These are phyloP conservation scores for Musa itinerans DNA, from an alignment of 176 grass and related monocot species.

Conservation along the genomic window DNA sequence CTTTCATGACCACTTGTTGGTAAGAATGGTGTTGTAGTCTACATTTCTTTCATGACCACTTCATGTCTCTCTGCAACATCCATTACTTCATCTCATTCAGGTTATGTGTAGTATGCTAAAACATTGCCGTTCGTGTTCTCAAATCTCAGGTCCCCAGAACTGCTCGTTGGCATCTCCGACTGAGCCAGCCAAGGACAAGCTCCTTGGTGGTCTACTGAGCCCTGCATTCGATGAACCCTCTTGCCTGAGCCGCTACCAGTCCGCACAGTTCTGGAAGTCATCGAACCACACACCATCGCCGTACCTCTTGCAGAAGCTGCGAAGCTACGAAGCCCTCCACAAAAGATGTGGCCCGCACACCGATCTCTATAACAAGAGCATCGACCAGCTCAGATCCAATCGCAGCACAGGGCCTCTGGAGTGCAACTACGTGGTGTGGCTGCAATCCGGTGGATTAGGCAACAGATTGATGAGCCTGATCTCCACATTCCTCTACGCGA, in stretches of 20 bases:
- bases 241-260: constrained; percentile 6
- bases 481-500: constrained; percentile 9
- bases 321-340: constrained; percentile 15
- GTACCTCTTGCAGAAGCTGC: constrained; percentile 6
- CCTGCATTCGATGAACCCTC: background rate
- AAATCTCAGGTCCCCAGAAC: background rate
- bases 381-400: background rate
- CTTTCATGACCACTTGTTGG: no score
- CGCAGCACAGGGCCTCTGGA: background rate
- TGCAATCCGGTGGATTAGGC: background rate
- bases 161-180: background rate
- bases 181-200: background rate
- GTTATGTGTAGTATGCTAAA: no score
- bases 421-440: constrained; percentile 11
- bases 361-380: background rate
- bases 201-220: constrained; percentile 4
- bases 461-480: background rate
- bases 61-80: no score
- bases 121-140: no score
- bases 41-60: no score
- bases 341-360: constrained; percentile 2
- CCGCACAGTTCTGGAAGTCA: background rate
- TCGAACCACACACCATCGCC: background rate
- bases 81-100: no score
- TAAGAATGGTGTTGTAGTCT: no score